These are phyloP conservation scores for Aphanomyces euteiches DNA, from an alignment of 352 stramenopile genomes.

Conservation along the genomic window DNA sequence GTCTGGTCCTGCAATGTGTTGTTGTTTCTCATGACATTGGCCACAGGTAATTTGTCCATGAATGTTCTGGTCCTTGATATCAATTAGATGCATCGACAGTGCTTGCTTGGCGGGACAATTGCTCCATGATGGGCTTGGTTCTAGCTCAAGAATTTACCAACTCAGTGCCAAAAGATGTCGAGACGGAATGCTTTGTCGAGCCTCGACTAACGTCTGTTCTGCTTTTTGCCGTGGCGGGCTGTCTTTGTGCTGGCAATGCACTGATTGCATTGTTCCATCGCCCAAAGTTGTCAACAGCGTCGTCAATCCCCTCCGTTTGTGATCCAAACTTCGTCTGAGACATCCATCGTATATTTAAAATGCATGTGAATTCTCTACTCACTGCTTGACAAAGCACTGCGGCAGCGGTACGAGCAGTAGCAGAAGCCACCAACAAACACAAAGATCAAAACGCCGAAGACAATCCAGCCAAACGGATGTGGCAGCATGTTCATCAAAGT, in stretches of 20 bases:
- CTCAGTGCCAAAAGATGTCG: neutral
- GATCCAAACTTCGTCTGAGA: too few relatives aligned
- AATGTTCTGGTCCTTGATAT: neutral
- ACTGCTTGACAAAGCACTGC: slow-evolving; percentile 34
- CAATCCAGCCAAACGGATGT: slow-evolving; percentile 52
- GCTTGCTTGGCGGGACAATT: neutral
- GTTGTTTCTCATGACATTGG: neutral
- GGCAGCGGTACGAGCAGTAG: slow-evolving; percentile 59
- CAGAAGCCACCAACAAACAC: slow-evolving; percentile 41
- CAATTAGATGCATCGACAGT: neutral
- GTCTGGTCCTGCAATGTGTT: neutral
- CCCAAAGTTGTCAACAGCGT: neutral
- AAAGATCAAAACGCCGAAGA: slow-evolving; percentile 47
- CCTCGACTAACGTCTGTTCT: neutral
- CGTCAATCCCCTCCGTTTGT: neutral
- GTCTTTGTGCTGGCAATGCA: neutral
- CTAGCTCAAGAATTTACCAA: neutral
- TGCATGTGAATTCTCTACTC: neutral
- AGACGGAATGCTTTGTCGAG: neutral
- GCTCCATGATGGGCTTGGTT: neutral
- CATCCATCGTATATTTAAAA: too few relatives aligned
- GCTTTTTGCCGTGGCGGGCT: neutral
- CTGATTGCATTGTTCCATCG: neutral
- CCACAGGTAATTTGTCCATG: neutral
- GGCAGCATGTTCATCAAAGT: slow-evolving; percentile 63